These are phyloP conservation scores for Pyronema omphalodes DNA, from an alignment of 495 filamentous ascomycete genomes.

Conservation along the genomic window DNA sequence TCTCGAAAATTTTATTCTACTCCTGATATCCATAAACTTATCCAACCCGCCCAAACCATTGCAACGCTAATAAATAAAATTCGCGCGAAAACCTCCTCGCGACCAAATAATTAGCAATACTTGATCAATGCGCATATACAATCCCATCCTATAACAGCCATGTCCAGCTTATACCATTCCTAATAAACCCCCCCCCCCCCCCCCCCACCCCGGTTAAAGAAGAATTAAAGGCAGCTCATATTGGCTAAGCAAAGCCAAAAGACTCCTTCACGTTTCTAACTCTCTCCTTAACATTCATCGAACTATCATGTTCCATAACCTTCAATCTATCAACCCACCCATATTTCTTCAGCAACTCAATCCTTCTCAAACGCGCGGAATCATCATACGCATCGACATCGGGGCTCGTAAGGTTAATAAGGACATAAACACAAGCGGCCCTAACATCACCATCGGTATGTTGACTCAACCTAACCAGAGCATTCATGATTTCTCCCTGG, in stretches of 20 bases:
- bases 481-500: constrained; percentile 36
- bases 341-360: constrained; percentile 44
- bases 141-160: not conserved
- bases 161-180: not conserved
- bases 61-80: too few species aligned
- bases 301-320: constrained; percentile 48
- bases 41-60: too few species aligned
- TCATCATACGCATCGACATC: constrained; percentile 32
- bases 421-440: constrained; percentile 54
- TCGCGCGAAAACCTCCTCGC: too few species aligned
- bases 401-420: constrained; percentile 64
- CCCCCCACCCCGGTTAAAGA: constrained; percentile 26
- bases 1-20: too few species aligned
- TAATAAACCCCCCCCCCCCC: not conserved
- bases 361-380: constrained; percentile 32
- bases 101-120: too few species aligned
- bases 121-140: too few species aligned
- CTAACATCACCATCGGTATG: constrained; percentile 48
- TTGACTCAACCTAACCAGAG: constrained; percentile 55
- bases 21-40: too few species aligned
- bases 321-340: constrained; percentile 52
- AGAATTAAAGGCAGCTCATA: constrained; percentile 25
- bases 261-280: constrained; percentile 45
- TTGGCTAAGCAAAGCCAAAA: too few species aligned
- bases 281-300: constrained; percentile 65